These are phyloP conservation scores for Calendula officinalis DNA, from an alignment of 129 eudicot genomes.

Conservation along the genomic window DNA sequence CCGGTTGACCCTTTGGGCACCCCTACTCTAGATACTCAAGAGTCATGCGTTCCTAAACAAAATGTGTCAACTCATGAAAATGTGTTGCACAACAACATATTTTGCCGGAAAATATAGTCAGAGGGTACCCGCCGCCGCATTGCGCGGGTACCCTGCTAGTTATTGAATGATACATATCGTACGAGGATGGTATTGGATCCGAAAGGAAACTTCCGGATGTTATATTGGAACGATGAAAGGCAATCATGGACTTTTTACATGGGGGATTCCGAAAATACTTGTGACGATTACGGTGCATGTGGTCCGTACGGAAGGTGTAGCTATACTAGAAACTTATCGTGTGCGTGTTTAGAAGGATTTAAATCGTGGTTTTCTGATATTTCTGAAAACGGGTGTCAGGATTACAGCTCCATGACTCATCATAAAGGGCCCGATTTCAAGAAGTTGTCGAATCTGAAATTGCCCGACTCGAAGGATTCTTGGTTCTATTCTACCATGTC, in stretches of 20 bases:
- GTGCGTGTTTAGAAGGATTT: slow-evolving; percentile 38
- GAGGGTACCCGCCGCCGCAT: too few relatives aligned
- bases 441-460: slow-evolving; percentile 22
- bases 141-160: too few relatives aligned
- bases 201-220: neutral
- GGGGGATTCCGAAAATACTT: neutral
- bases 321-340: neutral
- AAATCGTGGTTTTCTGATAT: slow-evolving; percentile 28
- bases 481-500: slow-evolving; percentile 21
- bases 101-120: too few relatives aligned
- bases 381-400: slow-evolving; percentile 31
- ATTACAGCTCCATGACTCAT: neutral
- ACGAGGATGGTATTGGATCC: slow-evolving; percentile 25
- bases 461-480: slow-evolving; percentile 36
- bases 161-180: neutral
- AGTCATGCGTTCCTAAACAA: too few relatives aligned
- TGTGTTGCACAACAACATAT: too few relatives aligned
- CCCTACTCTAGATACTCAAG: too few relatives aligned
- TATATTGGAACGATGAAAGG: neutral
- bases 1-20: too few relatives aligned
- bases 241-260: neutral
- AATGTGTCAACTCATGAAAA: too few relatives aligned
- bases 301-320: slow-evolving; percentile 30
- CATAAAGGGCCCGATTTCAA: slow-evolving; percentile 16
- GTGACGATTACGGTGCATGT: slow-evolving; percentile 14